Conservation (phyloP, 23 red algal genomes). For the Chondrus crispus region DNA sequence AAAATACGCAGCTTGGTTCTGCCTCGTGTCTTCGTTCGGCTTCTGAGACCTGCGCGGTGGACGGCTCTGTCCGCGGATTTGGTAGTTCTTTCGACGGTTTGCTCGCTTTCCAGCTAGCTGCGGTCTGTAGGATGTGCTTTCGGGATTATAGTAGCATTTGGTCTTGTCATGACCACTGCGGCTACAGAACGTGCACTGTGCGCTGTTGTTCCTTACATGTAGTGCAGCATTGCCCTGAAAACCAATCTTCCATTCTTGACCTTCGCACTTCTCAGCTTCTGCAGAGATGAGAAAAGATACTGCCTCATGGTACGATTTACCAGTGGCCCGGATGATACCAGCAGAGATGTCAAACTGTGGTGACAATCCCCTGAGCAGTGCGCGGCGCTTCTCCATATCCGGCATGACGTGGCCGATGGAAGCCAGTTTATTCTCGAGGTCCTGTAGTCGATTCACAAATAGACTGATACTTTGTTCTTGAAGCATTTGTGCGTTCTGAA, state of each 20-base stretch:
- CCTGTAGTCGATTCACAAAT: too few relatives aligned
- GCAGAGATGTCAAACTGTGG: not conserved
- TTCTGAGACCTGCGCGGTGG: too few relatives aligned
- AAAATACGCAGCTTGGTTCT: not conserved
- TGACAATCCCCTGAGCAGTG: not conserved
- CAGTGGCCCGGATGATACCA: not conserved
- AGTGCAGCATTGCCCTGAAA: not conserved
- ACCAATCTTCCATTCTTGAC: not conserved
- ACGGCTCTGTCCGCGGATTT: too few relatives aligned
- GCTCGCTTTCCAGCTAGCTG: not conserved
- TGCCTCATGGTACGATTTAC: not conserved
- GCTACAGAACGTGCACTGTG: conserved; percentile 18
- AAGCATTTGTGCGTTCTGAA: too few relatives aligned
- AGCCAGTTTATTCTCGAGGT: not conserved
- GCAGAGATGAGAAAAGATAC: not conserved
- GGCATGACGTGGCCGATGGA: not conserved
- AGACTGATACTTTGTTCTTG: too few relatives aligned
- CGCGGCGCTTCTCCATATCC: not conserved
- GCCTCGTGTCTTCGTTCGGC: not conserved
- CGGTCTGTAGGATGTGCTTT: not conserved
- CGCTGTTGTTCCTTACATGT: not conserved
- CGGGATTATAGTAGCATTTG: conserved; percentile 40
- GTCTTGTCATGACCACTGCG: not conserved
- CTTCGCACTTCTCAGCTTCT: not conserved
- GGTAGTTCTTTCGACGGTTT: not conserved